These are phyloP conservation scores for Pseudophaeomoniella oleicola DNA, from an alignment of 2,329 filamentous ascomycete species.

Conservation along the genomic window DNA sequence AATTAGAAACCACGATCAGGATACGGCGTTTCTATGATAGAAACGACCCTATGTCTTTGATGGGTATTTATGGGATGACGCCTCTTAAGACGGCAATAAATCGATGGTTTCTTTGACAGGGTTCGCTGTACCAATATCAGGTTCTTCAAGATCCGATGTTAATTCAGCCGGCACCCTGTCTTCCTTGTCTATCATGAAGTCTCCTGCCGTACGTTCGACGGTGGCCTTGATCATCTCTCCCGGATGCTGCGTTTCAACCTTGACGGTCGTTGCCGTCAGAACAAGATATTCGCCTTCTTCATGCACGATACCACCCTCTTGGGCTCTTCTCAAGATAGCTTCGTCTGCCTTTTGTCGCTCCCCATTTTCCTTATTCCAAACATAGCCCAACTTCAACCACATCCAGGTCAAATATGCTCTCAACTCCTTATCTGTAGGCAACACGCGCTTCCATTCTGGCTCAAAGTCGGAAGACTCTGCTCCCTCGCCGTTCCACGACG, in stretches of 20 bases:
- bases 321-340: conserved; percentile 22
- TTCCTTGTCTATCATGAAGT: not conserved
- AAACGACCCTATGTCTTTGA: no score
- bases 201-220: not conserved
- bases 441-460: conserved; percentile 81
- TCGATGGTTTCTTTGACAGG: no score
- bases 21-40: no score
- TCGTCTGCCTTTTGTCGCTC: conserved; percentile 24
- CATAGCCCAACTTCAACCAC: conserved; percentile 77
- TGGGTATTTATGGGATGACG: no score
- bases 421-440: conserved; percentile 77
- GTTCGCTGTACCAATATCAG: no score
- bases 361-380: conserved; percentile 64
- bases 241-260: not conserved
- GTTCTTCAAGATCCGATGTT: no score
- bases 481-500: conserved; percentile 50
- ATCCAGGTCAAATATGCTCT: conserved; percentile 76
- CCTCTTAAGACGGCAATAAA: no score
- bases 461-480: conserved; percentile 39
- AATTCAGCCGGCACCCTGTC: no score
- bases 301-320: conserved; percentile 24
- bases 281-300: conserved; percentile 16
- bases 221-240: not conserved
- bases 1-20: no score
- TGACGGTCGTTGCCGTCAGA: not conserved